Evolutionary conservation across 176 grass and related monocot species (phyloP).

Genomic region (Musa beccarii): DNA sequence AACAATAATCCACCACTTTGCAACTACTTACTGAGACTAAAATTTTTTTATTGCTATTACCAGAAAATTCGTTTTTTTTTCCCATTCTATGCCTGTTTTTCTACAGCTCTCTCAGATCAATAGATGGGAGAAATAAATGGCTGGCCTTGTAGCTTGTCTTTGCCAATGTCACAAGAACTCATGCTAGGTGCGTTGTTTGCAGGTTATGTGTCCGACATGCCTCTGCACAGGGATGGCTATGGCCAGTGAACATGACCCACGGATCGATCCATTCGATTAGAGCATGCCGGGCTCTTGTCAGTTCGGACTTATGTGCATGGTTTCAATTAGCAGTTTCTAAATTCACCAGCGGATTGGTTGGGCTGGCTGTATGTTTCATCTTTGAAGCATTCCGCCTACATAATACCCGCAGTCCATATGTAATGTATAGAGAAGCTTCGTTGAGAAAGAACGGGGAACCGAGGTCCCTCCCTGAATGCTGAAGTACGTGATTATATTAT

Average conservation of each 20-base stretch:
- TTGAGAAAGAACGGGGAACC: no score
- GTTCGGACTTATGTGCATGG: not conserved
- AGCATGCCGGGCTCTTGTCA: not conserved
- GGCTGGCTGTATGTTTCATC: not conserved
- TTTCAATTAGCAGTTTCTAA: not conserved
- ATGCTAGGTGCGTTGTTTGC: slow-evolving; percentile 16
- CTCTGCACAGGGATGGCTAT: slow-evolving; percentile 99
- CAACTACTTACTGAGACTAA: not conserved
- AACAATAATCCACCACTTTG: not conserved
- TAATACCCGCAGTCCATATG: no score
- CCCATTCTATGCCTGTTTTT: not conserved
- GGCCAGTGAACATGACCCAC: slow-evolving; percentile 95
- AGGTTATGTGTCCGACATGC: slow-evolving; percentile 99
- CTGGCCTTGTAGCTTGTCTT: no score
- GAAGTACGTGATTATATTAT: no score
- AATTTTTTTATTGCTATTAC: not conserved
- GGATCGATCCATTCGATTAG: slow-evolving; percentile 88
- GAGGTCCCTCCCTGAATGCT: no score
- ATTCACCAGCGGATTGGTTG: not conserved
- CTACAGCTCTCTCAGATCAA: not conserved
- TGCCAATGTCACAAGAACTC: not conserved
- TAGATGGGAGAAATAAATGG: no score
- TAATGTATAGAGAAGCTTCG: no score
- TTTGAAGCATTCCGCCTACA: no score
- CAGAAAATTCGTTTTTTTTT: not conserved